These are phyloP conservation scores for Cytauxzoon felis DNA, from an alignment of 169 alveolate genomes.

Conservation along the genomic window DNA sequence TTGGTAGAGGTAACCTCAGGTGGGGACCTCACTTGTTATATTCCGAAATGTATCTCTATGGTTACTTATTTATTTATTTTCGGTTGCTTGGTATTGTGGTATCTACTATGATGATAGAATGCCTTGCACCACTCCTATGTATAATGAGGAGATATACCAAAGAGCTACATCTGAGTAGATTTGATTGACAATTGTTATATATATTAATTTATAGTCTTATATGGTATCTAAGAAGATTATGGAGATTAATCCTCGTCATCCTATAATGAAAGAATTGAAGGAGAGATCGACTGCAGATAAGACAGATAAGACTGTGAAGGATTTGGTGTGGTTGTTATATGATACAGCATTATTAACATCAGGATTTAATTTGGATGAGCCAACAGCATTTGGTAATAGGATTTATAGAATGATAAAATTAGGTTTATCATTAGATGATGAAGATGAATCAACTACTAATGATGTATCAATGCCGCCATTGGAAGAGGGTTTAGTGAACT, in stretches of 20 bases:
- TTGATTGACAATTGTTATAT: background rate
- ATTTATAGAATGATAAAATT: conserved; percentile 98
- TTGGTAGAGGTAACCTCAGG: too few species aligned
- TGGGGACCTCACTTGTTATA: too few species aligned
- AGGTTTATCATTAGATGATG: conserved; percentile 97
- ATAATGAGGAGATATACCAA: conserved; percentile 13
- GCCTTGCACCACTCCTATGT: conserved; percentile 67
- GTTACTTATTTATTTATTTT: conserved; percentile 60
- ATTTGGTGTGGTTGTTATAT: conserved; percentile 96
- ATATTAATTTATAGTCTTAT: conserved; percentile 67
- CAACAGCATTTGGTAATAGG: conserved; percentile 97
- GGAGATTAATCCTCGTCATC: conserved; percentile 98
- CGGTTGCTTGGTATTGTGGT: background rate
- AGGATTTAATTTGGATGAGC: conserved; percentile 99
- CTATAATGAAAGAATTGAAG: conserved; percentile 94
- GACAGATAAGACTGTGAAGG: conserved; percentile 98
- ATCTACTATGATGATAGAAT: conserved; percentile 62
- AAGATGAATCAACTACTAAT: conserved; percentile 71
- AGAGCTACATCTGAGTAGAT: background rate
- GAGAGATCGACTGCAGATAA: conserved; percentile 94
- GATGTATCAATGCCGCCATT: conserved; percentile 87
- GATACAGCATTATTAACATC: conserved; percentile 98
- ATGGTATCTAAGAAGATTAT: conserved; percentile 98
- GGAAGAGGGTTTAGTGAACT: conserved; percentile 86
- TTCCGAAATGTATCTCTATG: too few species aligned